These are phyloP conservation scores for Chrysochromulina parva DNA, from an alignment of 78 protist species.

Conservation along the genomic window DNA sequence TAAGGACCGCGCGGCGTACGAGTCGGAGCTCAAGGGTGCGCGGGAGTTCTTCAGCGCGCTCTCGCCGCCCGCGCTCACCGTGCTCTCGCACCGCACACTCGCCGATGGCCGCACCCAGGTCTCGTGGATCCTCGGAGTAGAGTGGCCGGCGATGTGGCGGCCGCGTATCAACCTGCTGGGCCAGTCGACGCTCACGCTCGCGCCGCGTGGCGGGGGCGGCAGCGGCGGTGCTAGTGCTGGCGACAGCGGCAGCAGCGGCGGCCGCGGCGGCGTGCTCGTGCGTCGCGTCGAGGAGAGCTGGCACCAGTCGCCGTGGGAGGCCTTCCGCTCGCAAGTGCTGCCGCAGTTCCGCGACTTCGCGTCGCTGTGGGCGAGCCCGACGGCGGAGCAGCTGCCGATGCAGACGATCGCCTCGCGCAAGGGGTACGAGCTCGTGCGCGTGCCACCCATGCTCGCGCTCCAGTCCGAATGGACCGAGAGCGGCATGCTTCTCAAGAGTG, in stretches of 20 bases:
- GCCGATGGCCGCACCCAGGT: not conserved
- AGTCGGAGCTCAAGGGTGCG: not conserved
- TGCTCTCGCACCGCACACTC: not conserved
- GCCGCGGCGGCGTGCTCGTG: not conserved
- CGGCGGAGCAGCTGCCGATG: not conserved
- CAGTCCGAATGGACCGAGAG: conserved; percentile 6
- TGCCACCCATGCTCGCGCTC: conserved; percentile 5
- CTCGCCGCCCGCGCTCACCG: not conserved
- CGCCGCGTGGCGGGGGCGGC: not conserved
- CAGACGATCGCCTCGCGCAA: no score
- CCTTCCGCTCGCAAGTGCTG: not conserved
- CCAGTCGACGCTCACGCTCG: not conserved
- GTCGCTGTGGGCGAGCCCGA: not conserved
- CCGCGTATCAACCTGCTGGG: not conserved
- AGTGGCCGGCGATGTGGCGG: conserved; percentile 5
- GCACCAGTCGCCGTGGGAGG: not conserved
- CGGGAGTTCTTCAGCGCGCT: not conserved
- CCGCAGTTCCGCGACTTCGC: not conserved
- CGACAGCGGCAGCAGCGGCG: no score
- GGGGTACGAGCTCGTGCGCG: not conserved
- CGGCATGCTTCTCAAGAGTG: not conserved
- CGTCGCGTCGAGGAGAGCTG: not conserved
- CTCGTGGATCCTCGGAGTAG: not conserved
- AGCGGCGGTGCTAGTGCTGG: no score
- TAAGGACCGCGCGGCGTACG: not conserved